Conservation (phyloP, 352 stramenopile species). For the Phytophthora pisi region DNA sequence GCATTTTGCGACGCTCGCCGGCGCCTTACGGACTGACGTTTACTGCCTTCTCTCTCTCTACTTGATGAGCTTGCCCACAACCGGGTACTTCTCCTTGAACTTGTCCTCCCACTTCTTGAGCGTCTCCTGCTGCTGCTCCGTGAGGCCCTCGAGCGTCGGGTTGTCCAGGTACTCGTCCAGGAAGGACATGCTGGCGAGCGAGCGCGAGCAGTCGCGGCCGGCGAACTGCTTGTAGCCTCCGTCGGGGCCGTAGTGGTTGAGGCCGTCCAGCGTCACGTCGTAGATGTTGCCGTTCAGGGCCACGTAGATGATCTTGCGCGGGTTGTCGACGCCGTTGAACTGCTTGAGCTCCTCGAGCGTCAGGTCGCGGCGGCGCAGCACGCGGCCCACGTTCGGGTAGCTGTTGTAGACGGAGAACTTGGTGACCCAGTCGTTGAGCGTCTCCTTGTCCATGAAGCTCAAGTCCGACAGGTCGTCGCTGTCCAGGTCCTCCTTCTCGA, state of each 20-base stretch:
- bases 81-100: slow-evolving; percentile 95
- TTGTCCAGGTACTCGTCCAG: slow-evolving; percentile 94
- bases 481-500: slow-evolving; percentile 94
- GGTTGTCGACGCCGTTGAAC: slow-evolving; percentile 84
- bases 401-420: slow-evolving; percentile 97
- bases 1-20: slow-evolving; percentile 3
- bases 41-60: slow-evolving; percentile 23
- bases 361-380: slow-evolving; percentile 81
- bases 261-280: slow-evolving; percentile 95
- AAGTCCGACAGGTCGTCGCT: slow-evolving; percentile 77
- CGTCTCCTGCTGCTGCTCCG: slow-evolving; percentile 92
- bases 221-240: slow-evolving; percentile 97
- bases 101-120: slow-evolving; percentile 97
- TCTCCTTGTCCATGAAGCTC: slow-evolving; percentile 86
- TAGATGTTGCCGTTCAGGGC: slow-evolving; percentile 95
- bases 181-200: slow-evolving; percentile 97
- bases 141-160: slow-evolving; percentile 90
- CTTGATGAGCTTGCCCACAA: slow-evolving; percentile 87
- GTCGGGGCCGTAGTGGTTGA: slow-evolving; percentile 93
- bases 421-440: slow-evolving; percentile 92
- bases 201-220: slow-evolving; percentile 94
- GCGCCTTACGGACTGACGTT: slow-evolving; percentile 16
- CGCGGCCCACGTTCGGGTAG: slow-evolving; percentile 94
- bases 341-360: slow-evolving; percentile 86
- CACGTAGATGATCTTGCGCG: slow-evolving; percentile 94